Percentiles rank a stretch among this genome's conserved stretches.
These are phyloP conservation scores for Beta vulgaris DNA, from an alignment of 148 eudicot species.

Conservation along the genomic window DNA sequence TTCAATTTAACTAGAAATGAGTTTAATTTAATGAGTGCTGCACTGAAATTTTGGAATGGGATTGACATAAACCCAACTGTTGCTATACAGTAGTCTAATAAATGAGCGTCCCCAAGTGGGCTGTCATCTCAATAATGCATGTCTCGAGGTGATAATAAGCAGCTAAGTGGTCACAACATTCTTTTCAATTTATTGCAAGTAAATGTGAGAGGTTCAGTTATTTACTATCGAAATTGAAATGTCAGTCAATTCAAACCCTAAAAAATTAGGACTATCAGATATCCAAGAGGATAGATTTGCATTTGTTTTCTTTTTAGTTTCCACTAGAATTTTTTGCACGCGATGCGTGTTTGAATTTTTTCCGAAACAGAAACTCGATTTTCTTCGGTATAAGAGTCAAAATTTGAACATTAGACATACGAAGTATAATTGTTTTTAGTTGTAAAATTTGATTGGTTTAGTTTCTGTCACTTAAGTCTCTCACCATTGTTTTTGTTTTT, in stretches of 20 bases:
- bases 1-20: neutral
- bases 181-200: slow-evolving; percentile 18
- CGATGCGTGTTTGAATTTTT: no score
- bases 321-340: no score
- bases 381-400: no score
- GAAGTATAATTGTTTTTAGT: no score
- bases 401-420: no score
- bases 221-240: neutral
- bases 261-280: neutral
- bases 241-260: slow-evolving; percentile 15
- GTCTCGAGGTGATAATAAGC: slow-evolving; percentile 21
- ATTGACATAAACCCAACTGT: slow-evolving; percentile 27
- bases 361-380: no score
- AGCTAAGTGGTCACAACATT: slow-evolving; percentile 23
- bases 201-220: neutral
- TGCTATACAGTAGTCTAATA: slow-evolving; percentile 3
- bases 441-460: no score
- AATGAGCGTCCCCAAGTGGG: slow-evolving; percentile 21
- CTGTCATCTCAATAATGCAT: slow-evolving; percentile 27
- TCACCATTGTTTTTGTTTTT: no score
- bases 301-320: no score
- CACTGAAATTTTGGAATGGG: slow-evolving; percentile 8
- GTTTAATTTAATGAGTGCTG: neutral
- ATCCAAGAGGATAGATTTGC: neutral
- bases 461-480: no score